These are phyloP conservation scores for Schwanniomyces pseudopolymorphus DNA, from an alignment of 805 yeast species.

Conservation along the genomic window DNA sequence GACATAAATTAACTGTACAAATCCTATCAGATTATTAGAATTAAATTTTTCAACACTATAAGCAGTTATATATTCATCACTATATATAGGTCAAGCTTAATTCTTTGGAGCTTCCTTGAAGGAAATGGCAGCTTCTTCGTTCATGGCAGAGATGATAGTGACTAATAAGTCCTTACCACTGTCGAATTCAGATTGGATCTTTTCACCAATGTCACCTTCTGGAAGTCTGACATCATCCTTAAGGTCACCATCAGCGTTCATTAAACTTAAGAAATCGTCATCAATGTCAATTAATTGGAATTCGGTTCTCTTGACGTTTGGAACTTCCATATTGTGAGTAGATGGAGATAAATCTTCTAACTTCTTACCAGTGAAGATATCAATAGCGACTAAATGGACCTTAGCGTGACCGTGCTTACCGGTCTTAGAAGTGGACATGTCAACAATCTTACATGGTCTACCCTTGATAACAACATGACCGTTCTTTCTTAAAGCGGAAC, in stretches of 20 bases:
- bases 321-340: slow-evolving; percentile 99
- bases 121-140: slow-evolving; percentile 98
- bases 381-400: slow-evolving; percentile 98
- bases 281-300: slow-evolving; percentile 97
- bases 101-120: slow-evolving; percentile 96
- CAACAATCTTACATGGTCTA: slow-evolving; percentile 99
- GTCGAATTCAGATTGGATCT: slow-evolving; percentile 88
- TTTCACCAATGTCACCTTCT: slow-evolving; percentile 96
- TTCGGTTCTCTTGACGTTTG: slow-evolving; percentile 94
- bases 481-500: slow-evolving; percentile 99
- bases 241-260: slow-evolving; percentile 97
- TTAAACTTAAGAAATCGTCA: slow-evolving; percentile 95
- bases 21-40: slow-evolving; percentile 1
- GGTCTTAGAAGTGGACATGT: slow-evolving; percentile 99
- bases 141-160: slow-evolving; percentile 97
- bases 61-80: neutral
- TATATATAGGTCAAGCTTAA: slow-evolving; percentile 12
- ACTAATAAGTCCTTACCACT: slow-evolving; percentile 97
- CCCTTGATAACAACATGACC: slow-evolving; percentile 98
- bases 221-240: slow-evolving; percentile 99
- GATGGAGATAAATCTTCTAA: slow-evolving; percentile 99
- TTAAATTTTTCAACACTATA: slow-evolving; percentile 1
- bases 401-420: slow-evolving; percentile 99
- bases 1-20: no score
- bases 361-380: slow-evolving; percentile 98